phyloP scores from a whole-genome alignment of 1,284 basidiomycete genomes.

The Anthracocystis walkeri region DNA sequence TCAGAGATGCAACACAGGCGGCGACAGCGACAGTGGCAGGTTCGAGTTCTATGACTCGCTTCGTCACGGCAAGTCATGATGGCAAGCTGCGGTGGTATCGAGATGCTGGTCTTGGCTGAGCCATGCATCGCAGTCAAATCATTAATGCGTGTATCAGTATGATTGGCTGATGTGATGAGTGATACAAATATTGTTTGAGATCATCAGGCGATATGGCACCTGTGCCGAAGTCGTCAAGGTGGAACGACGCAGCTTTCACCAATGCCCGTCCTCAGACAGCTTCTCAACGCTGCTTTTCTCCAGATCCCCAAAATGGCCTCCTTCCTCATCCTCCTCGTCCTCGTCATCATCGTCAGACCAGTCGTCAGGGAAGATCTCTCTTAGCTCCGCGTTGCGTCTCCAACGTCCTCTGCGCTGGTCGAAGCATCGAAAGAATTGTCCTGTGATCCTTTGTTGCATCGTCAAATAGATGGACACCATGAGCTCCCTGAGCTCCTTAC shows the following conservation, averaged over 20 bases:
- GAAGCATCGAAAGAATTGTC: slow-evolving; percentile 46
- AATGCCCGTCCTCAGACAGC: slow-evolving; percentile 27
- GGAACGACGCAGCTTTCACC: slow-evolving; percentile 10
- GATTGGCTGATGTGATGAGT: background rate
- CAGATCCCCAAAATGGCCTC: background rate
- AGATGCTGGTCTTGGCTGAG: slow-evolving; percentile 39
- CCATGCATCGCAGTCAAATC: background rate
- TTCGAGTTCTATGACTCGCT: slow-evolving; percentile 26
- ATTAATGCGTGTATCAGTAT: background rate
- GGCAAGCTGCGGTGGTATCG: slow-evolving; percentile 43
- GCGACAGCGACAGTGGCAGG: background rate
- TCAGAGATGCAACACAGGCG: background rate
- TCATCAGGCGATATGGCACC: too few relatives aligned
- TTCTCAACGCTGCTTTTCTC: slow-evolving; percentile 1
- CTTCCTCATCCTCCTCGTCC: slow-evolving; percentile 7
- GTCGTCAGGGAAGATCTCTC: slow-evolving; percentile 45
- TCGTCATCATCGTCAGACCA: slow-evolving; percentile 27
- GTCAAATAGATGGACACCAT: slow-evolving; percentile 10
- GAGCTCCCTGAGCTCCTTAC: slow-evolving; percentile 16
- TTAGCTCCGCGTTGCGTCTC: slow-evolving; percentile 14
- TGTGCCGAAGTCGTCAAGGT: background rate
- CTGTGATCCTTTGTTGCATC: slow-evolving; percentile 24
- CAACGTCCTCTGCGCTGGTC: slow-evolving; percentile 25
- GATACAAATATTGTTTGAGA: background rate
- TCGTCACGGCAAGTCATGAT: slow-evolving; percentile 46